Conservation (phyloP, 2,329 filamentous ascomycete genomes). For the Fulvia fulva region DNA sequence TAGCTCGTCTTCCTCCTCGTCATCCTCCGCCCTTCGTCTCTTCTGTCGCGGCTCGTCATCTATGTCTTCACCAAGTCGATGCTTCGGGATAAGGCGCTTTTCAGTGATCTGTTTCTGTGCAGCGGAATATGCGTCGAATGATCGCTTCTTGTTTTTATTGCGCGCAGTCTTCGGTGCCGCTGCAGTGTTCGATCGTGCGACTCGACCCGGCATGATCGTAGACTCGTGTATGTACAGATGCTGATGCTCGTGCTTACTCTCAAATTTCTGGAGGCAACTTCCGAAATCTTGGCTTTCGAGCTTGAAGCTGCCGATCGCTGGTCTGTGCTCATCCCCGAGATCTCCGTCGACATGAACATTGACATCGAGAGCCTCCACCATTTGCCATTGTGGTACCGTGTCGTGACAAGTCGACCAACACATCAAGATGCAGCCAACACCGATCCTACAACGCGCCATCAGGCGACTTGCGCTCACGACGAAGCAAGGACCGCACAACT, state of each 20-base stretch:
- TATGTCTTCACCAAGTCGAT: slow-evolving; percentile 55
- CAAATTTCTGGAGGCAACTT: background rate
- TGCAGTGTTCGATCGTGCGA: slow-evolving; percentile 34
- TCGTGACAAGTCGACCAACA: background rate
- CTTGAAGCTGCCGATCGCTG: slow-evolving; percentile 1
- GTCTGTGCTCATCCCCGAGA: slow-evolving; percentile 14
- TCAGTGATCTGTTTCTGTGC: slow-evolving; percentile 55
- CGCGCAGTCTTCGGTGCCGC: slow-evolving; percentile 33
- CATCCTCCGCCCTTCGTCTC: slow-evolving; percentile 41
- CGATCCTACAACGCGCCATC: slow-evolving; percentile 62
- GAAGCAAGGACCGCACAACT: slow-evolving; percentile 88
- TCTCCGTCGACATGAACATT: background rate
- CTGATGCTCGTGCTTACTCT: background rate
- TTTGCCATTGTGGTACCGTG: background rate
- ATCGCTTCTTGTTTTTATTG: slow-evolving; percentile 50
- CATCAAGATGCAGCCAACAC: slow-evolving; percentile 56
- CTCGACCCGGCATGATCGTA: slow-evolving; percentile 44
- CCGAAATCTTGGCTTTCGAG: slow-evolving; percentile 1
- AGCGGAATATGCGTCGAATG: slow-evolving; percentile 61
- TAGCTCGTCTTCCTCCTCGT: slow-evolving; percentile 47
- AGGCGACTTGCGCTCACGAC: slow-evolving; percentile 79
- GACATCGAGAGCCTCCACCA: background rate
- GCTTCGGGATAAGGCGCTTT: slow-evolving; percentile 52
- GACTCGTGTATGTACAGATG: slow-evolving; percentile 12
- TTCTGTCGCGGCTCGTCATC: slow-evolving; percentile 40